Percentiles rank a stretch among this genome's conserved stretches.
These are phyloP conservation scores for Botrytis byssoidea DNA, from an alignment of 2,329 filamentous ascomycete species.

Conservation along the genomic window DNA sequence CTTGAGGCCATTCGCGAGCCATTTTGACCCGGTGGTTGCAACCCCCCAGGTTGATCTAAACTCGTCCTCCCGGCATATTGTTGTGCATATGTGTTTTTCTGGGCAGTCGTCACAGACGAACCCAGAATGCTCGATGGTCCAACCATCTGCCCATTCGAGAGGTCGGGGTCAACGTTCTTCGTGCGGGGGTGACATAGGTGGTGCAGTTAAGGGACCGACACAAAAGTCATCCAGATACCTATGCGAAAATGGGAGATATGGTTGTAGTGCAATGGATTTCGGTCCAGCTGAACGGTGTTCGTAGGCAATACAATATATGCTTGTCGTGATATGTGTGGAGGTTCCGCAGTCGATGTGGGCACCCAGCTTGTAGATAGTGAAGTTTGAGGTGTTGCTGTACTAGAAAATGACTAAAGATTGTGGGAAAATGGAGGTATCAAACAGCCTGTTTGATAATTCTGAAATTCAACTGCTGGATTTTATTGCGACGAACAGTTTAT, in stretches of 20 bases:
- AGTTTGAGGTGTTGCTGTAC: background rate
- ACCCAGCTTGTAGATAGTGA: background rate
- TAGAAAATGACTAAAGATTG: background rate
- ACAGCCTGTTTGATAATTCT: background rate
- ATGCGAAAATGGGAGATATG: background rate
- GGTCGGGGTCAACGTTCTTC: conserved; percentile 32
- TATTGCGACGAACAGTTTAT: conserved; percentile 5
- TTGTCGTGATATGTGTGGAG: conserved; percentile 7
- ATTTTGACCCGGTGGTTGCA: conserved; percentile 50
- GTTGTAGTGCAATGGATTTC: background rate
- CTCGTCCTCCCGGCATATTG: conserved; percentile 47
- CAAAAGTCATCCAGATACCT: conserved; percentile 26
- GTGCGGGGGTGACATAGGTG: conserved; percentile 36
- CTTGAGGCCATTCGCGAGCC: conserved; percentile 51
- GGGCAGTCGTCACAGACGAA: conserved; percentile 53
- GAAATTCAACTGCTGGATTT: background rate
- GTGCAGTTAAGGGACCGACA: conserved; percentile 26
- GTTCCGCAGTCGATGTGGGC: conserved; percentile 9
- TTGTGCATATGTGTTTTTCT: conserved; percentile 51
- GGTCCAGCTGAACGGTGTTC: background rate
- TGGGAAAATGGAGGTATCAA: background rate
- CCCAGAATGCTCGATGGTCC: conserved; percentile 49
- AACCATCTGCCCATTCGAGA: conserved; percentile 40
- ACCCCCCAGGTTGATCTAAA: conserved; percentile 54
- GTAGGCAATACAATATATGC: background rate